Evolutionary conservation across 2,329 filamentous ascomycete genomes (phyloP), one percentile per base, ranked within the genome.

Genomic region (Aspergillus fijiensis): DNA sequence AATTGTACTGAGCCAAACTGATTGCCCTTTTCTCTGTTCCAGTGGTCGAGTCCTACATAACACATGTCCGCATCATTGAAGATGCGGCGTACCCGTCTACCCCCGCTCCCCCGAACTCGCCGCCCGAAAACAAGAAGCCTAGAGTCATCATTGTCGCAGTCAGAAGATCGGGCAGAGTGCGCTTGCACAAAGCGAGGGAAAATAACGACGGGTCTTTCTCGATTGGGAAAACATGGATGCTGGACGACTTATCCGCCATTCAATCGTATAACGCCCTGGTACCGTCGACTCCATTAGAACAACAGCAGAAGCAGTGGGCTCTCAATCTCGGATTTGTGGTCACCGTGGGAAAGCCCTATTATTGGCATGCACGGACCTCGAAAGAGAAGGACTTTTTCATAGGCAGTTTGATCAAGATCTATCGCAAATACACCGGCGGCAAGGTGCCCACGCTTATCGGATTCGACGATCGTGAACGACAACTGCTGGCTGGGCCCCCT

Each of bases 321-420:
- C 88, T 89, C 55, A 88, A 89, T 59, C 86, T 87, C 49, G 95
- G 95, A 16, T 98, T 99, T 72, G 82, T 89, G 27, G 91, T 98
- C 54, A 95, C 89, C 1, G 85, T 99, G 29, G 89, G 90, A 27
- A 99, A 99, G 76, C 90, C 92, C 0, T 99, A 99, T 77, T 99
- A 95, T 76, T 99, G 95, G 95, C 87, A 96, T 76, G 92, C 95
- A 35, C 88, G 92, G 65, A 95, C 91, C 0, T 85, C 91, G 56
- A 97, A 97, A 79, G 95, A 99, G 78, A 98, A 97, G 82, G 94
- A 96, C 73, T 98, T 98, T 79, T 99, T 99, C 77, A 95, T 99
- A 70, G 92, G 91, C 35, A 97, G 93, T 76, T 79, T 98, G 67
- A 87, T 98, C 72, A 99, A 98, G 77, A 97, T 99, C 66, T 99